A percentile compares a stretch with the other conserved stretches of the same genome.
phyloP scores from a whole-genome alignment of 2,329 filamentous ascomycete genomes.

The Calonectria hawksworthii region DNA sequence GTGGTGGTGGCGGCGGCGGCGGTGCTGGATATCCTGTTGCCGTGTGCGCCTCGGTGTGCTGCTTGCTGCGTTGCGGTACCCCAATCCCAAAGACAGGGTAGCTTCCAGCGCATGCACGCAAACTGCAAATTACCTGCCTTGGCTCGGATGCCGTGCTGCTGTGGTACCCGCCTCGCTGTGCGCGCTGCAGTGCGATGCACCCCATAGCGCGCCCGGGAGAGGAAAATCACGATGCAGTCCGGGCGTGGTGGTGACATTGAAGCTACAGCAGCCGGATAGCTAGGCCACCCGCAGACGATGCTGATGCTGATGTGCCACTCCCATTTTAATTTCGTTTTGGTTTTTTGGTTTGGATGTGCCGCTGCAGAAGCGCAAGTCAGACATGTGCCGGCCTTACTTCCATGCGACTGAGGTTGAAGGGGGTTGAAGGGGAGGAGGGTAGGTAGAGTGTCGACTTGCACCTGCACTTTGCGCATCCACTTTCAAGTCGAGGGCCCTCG shows the following conservation, averaged over 20 bases:
- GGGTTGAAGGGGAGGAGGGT: constrained; percentile 1
- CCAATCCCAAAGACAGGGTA: constrained; percentile 6
- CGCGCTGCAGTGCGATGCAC: background rate
- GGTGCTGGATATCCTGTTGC: background rate
- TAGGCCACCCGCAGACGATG: background rate
- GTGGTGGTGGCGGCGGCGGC: background rate
- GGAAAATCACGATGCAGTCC: background rate
- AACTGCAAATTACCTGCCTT: constrained; percentile 1
- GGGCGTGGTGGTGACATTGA: background rate
- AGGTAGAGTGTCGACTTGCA: background rate
- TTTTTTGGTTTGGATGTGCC: constrained; percentile 4
- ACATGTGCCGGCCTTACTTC: constrained; percentile 22
- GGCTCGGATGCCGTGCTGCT: constrained; percentile 14
- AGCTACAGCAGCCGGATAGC: background rate
- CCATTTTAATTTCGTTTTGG: background rate
- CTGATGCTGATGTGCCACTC: background rate
- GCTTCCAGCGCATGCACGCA: constrained; percentile 3
- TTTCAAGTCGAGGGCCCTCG: background rate
- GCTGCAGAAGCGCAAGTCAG: constrained; percentile 10
- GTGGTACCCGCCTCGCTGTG: constrained; percentile 5
- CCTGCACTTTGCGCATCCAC: constrained; percentile 5
- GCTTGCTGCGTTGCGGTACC: background rate
- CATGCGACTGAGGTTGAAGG: constrained; percentile 11
- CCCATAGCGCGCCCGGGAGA: background rate
- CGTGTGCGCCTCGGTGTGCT: background rate